Percentiles rank a stretch among this genome's conserved stretches.
Evolutionary conservation across 768 basidiomycete genomes (phyloP).

Genomic region (Suillus subaureus): DNA sequence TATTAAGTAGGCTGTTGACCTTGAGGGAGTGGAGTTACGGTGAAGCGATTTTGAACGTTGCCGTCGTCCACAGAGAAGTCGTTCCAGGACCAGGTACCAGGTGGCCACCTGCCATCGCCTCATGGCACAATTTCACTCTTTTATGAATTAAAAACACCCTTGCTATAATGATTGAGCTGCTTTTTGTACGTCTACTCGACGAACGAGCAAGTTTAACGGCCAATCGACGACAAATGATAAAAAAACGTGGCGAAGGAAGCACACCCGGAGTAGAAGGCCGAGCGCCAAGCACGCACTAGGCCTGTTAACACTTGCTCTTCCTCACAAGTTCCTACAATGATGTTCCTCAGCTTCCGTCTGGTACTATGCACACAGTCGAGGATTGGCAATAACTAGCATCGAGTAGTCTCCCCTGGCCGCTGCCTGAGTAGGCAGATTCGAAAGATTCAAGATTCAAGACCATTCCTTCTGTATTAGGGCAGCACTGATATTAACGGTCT

Average conservation of each 20-base stretch:
- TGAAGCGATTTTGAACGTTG: not conserved
- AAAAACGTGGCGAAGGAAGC: slow-evolving; percentile 1
- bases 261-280: not conserved
- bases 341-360: not conserved
- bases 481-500: not conserved
- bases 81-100: not conserved
- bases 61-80: not conserved
- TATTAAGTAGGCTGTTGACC: slow-evolving; percentile 3
- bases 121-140: not conserved
- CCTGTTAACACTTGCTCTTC: not conserved
- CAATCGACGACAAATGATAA: not conserved
- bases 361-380: not conserved
- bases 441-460: not conserved
- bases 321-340: not conserved
- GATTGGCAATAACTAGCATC: not conserved
- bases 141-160: slow-evolving; percentile 1
- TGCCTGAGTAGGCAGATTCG: not conserved
- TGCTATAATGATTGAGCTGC: not conserved
- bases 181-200: slow-evolving; percentile 6
- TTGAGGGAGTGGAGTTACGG: slow-evolving; percentile 1
- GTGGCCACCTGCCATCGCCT: not conserved
- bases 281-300: not conserved
- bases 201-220: not conserved
- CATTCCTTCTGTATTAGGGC: not conserved
- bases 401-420: not conserved